Evolutionary conservation across 2,329 filamentous ascomycete genomes (phyloP), one percentile per base, ranked within the genome.

Genomic region (Pyrenophora seminiperda): DNA sequence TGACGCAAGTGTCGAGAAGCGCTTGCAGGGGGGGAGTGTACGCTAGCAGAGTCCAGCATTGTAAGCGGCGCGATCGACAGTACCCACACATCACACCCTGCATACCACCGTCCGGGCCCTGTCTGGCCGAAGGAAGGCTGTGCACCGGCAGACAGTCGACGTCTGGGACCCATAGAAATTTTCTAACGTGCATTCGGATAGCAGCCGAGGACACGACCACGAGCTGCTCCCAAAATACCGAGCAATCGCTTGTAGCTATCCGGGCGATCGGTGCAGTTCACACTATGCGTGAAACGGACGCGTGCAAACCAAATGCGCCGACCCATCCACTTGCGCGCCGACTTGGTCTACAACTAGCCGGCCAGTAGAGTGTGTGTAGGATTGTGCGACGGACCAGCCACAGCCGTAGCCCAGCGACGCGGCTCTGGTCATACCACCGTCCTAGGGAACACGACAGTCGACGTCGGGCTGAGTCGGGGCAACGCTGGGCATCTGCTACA

Each of bases 141-240:
- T 60, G 59, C 50, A 47, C 50, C 24, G 18, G 47, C 49, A 45
- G 43, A 47, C 36, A 37, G 34, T 40, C 55, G 47, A 47, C 13
- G 14, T 17, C 47, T 20, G 33, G 22, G 24, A 27, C 27, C 52
- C 54, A 61, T 50, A 52, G 45, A 55, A 41, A 56, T 15, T 56
- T 58, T 61, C 57, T 48, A 52, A 53, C 50, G 47, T 60, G 53
- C 57, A 49, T 45, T 62, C 62, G 62, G 61, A 50, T 64, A 41
- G 45, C 49, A 58, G 56, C 61, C 61, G 62, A 65, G 49, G 56
- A 50, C 30, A 41, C 50, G 40, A 41, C 40, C 11, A 27, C 29
- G 29, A 15, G 9, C 14, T 45, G 53, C 42, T 33, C 56, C 53
- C 44, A 58, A 58, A 64, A 63, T 60, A 62, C 50, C 56, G 51